Percentiles rank a stretch among this genome's conserved stretches.
Conservation (phyloP, 2,329 filamentous ascomycete species). For the Amauroascus niger region DNA sequence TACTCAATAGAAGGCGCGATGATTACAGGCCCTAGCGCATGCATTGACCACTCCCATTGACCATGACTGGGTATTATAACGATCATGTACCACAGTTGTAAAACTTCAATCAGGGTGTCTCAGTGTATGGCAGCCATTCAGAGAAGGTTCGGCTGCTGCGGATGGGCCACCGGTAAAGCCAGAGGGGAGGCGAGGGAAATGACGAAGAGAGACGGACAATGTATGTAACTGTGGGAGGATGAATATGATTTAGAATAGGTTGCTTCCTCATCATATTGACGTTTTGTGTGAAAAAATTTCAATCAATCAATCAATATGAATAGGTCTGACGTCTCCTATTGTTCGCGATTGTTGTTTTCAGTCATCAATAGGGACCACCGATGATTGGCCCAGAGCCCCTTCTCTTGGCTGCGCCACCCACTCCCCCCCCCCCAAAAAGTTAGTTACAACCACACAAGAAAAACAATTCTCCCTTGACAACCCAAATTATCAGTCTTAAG, state of each 20-base stretch:
- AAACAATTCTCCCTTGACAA: no score
- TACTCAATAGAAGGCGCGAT: background rate
- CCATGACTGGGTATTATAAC: background rate
- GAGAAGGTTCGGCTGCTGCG: background rate
- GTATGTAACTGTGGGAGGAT: background rate
- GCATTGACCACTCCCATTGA: background rate
- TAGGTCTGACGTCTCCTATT: conserved; percentile 1
- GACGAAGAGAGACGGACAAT: background rate
- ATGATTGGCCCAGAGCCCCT: background rate
- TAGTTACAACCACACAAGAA: background rate
- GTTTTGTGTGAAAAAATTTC: no score
- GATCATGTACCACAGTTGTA: background rate
- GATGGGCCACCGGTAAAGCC: background rate
- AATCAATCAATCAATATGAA: background rate
- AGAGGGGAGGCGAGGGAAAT: background rate
- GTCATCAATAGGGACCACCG: conserved; percentile 7
- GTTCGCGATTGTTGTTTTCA: conserved; percentile 11
- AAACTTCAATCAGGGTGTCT: background rate
- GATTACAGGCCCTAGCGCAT: background rate
- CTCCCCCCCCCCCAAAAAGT: background rate
- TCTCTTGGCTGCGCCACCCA: background rate
- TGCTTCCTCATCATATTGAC: no score
- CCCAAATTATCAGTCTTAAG: no score
- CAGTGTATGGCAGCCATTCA: background rate
- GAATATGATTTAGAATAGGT: no score